phyloP scores from a whole-genome alignment of 192 early-diverging fungal species.

The Coemansia sp. region DNA sequence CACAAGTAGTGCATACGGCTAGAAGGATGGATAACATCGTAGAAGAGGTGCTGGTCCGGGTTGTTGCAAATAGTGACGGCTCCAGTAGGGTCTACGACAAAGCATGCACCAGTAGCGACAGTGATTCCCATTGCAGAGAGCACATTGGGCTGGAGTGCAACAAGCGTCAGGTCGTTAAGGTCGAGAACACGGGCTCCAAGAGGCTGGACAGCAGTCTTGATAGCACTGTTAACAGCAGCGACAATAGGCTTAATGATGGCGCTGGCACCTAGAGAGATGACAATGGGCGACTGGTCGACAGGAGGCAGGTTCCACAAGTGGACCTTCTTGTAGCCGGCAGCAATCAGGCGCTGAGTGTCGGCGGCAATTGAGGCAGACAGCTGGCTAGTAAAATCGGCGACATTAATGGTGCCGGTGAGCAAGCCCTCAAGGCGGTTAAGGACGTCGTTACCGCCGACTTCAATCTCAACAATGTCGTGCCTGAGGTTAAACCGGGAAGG shows the following conservation, averaged over 20 bases:
- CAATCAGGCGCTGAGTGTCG: not conserved
- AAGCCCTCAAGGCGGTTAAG: not conserved
- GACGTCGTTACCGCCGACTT: conserved; percentile 14
- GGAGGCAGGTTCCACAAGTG: conserved; percentile 11
- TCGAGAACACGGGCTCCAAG: conserved; percentile 1
- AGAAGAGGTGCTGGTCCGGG: conserved; percentile 11
- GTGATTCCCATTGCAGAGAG: conserved; percentile 1
- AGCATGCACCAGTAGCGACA: not conserved
- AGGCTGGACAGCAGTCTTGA: conserved; percentile 3
- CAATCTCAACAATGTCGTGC: conserved; percentile 14
- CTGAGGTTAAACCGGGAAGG: not conserved
- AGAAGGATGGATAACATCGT: conserved; percentile 7
- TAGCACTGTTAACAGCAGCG: not conserved
- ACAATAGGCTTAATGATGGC: conserved; percentile 3
- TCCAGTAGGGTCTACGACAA: not conserved
- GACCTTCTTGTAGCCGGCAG: conserved; percentile 8
- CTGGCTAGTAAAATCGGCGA: not conserved
- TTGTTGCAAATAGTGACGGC: conserved; percentile 9
- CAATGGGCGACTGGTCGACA: conserved; percentile 1
- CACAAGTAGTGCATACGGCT: conserved; percentile 9
- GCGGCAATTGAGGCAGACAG: not conserved
- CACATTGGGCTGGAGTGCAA: conserved; percentile 1
- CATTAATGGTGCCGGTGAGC: not conserved
- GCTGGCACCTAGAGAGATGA: not conserved
- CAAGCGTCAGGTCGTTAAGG: not conserved